Base-by-base conservation (phyloP, 192 early-diverging fungal genomes). In the Coemansia sp. region DNA sequence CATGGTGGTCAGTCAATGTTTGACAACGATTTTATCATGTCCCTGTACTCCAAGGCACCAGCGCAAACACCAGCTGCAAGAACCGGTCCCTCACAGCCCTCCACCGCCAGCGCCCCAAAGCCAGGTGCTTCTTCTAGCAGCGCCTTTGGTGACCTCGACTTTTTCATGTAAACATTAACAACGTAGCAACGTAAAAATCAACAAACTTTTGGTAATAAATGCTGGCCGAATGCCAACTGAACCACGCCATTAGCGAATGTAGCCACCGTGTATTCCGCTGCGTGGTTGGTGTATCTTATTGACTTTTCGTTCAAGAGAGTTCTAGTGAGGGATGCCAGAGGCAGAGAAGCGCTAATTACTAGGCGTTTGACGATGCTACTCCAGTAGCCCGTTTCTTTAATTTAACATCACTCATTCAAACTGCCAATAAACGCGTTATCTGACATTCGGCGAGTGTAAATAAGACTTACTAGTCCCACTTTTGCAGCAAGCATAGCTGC, bases 21-120 rank as follows among this genome's bases (percentile, higher is more conserved):
- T n/a, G 78, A 84, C 64, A 84, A 64, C 49, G 78, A 67, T 65
- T 84, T 80, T 64, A 84, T 84, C 65, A 84, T 84, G 82, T 80
- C 78, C n/a, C 71, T 84, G 10, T 84, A 84, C 72, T 63, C 67
- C 18, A 84, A 80, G 53, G 33, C 36, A 13, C 31, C 57, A n/a
- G 38, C 13, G 33, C 50, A 70, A 33, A 36, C 69, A 4, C 39
- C 58, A 8, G 34, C 38, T 16, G 34, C 36, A 2, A 57, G 24
- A 27, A 65, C 43, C 20, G 53, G 44, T 39, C 9, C 68, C 29
- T 15, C 58, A 6, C 61, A 62, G 40, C 33, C 60, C 47, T 24
- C 46, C 18, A 34, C 53, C 62, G 46, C 29, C 58, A 43, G 60
- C 53, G 61, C 65, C 61, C 29, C 75, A 29, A 57, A 27, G n/a